Evolutionary conservation across 441 rosid genomes (phyloP).

Genomic region (Eruca vesicaria): DNA sequence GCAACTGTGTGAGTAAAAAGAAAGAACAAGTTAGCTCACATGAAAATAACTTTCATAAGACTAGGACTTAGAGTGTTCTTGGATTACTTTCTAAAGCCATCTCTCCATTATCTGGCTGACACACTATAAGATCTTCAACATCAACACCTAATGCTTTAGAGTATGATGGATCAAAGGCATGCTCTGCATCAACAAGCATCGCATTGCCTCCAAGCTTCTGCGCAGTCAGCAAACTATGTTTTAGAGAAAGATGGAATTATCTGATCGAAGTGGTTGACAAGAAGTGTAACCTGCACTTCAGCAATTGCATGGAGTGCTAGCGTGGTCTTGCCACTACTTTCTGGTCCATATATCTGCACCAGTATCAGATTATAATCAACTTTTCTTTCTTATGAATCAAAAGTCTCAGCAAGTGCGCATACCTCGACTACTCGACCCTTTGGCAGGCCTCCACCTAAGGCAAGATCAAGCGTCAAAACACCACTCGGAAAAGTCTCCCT

Average conservation of each 20-base stretch:
- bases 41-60: not conserved
- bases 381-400: not conserved
- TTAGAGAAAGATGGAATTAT: constrained; percentile 1
- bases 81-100: constrained; percentile 91
- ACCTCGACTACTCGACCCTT: constrained; percentile 97
- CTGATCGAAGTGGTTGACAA: constrained; percentile 10
- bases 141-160: constrained; percentile 92
- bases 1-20: constrained; percentile 57
- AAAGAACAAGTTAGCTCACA: constrained; percentile 6
- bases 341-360: constrained; percentile 96
- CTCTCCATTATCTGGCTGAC: constrained; percentile 97
- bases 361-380: not conserved
- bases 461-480: constrained; percentile 87
- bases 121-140: constrained; percentile 86
- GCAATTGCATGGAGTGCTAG: constrained; percentile 98
- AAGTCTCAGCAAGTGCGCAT: not conserved
- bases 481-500: constrained; percentile 86
- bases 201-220: constrained; percentile 97
- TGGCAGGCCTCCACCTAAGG: constrained; percentile 95
- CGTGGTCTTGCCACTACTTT: constrained; percentile 97
- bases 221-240: constrained; percentile 30
- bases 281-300: constrained; percentile 78
- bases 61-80: constrained; percentile 4
- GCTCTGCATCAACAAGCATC: constrained; percentile 99
- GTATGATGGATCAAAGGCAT: constrained; percentile 96